These are phyloP conservation scores for Lodderomyces oxycetoniae DNA, from an alignment of 1,139 yeast species.

Conservation along the genomic window DNA sequence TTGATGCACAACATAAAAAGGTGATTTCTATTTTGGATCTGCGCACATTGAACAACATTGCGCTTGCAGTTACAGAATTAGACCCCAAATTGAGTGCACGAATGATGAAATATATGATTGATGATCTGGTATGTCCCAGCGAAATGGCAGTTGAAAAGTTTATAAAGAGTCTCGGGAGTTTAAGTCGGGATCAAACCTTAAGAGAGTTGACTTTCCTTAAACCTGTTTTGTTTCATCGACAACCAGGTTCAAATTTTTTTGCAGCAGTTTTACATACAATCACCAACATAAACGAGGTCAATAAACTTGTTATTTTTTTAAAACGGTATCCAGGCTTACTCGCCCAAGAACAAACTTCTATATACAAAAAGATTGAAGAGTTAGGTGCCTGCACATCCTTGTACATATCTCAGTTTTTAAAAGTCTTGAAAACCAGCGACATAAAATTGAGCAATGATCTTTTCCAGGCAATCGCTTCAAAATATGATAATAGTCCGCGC, in stretches of 20 bases:
- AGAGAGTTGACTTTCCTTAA: constrained; percentile 28
- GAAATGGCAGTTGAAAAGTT: constrained; percentile 21
- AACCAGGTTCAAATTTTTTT: constrained; percentile 18
- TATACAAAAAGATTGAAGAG: constrained; percentile 8
- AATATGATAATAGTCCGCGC: constrained; percentile 1
- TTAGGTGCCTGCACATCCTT: constrained; percentile 6
- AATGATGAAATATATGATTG: constrained; percentile 19
- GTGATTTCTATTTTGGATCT: constrained; percentile 19
- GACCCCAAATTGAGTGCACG: constrained; percentile 18
- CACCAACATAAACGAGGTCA: constrained; percentile 25
- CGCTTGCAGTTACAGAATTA: constrained; percentile 21
- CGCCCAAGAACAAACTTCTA: constrained; percentile 14
- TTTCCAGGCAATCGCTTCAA: constrained; percentile 3
- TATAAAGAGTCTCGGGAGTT: constrained; percentile 14
- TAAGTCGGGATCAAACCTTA: constrained; percentile 11
- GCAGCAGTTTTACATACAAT: constrained; percentile 22
- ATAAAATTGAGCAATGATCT: constrained; percentile 7
- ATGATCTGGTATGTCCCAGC: constrained; percentile 23
- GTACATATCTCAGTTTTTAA: constrained; percentile 10
- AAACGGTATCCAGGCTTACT: constrained; percentile 12
- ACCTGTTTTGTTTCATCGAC: constrained; percentile 26
- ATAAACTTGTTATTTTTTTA: constrained; percentile 21
- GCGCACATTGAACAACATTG: constrained; percentile 24
- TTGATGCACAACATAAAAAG: constrained; percentile 11
- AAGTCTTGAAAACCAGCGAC: constrained; percentile 5